Conservation (phyloP, 2,329 filamentous ascomycete genomes). For the Acarospora socialis region DNA sequence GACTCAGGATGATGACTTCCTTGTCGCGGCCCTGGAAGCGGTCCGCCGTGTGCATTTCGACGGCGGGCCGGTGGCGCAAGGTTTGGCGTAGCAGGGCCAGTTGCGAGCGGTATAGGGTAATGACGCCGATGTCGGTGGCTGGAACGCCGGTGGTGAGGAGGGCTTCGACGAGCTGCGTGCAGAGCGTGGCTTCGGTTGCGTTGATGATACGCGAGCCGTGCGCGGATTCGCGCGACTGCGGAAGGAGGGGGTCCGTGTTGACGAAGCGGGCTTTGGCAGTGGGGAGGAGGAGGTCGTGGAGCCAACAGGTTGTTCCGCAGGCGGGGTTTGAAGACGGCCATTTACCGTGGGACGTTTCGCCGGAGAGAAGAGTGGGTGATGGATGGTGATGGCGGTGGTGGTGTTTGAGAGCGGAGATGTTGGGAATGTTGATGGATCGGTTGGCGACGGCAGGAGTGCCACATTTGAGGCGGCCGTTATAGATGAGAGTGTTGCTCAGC, state of each 20-base stretch:
- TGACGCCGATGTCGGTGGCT: conserved; percentile 70
- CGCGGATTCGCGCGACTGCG: conserved; percentile 52
- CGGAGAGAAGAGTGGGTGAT: conserved; percentile 29
- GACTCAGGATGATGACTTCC: conserved; percentile 72
- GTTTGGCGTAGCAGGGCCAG: conserved; percentile 66
- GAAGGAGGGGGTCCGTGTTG: conserved; percentile 66
- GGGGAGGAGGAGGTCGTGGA: conserved; percentile 56
- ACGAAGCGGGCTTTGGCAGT: conserved; percentile 67
- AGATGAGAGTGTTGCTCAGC: conserved; percentile 84
- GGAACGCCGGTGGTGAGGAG: conserved; percentile 64
- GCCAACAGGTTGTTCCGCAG: conserved; percentile 49
- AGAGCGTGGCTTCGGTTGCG: conserved; percentile 61
- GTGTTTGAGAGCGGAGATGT: conserved; percentile 44
- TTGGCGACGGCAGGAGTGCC: conserved; percentile 63
- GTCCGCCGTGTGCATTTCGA: conserved; percentile 95
- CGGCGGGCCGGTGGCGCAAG: conserved; percentile 45
- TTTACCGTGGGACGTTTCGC: conserved; percentile 26
- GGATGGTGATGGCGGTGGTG: conserved; percentile 51
- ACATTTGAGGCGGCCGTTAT: conserved; percentile 78
- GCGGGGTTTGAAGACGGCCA: conserved; percentile 13
- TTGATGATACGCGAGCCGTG: conserved; percentile 83
- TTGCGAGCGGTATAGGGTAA: conserved; percentile 93
- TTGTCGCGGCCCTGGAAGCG: conserved; percentile 96
- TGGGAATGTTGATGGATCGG: conserved; percentile 53
- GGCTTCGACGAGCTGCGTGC: conserved; percentile 65